Base-by-base conservation (phyloP, 73 alveolate genomes). In the Paramecium octaurelia region DNA sequence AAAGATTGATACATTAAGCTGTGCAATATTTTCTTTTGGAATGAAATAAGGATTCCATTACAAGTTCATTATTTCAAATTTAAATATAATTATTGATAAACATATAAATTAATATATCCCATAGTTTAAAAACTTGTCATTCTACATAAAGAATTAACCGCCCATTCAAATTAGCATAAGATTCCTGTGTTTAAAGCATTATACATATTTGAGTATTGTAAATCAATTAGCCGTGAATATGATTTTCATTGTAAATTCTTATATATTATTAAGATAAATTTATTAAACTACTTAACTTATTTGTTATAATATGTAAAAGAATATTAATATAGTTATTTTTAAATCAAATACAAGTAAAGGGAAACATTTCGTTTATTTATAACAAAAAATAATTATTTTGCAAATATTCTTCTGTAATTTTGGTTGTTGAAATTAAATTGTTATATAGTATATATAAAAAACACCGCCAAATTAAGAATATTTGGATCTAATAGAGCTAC, bases 1-100 rank as follows among this genome's bases (percentile, higher is more conserved):
- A 34, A 14, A 4, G 14, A 54, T 64, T 2, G 29, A 64, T 75
- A 38, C 59, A 75, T 75, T 42, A 4, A 75, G 68, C 23, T 75
- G 21, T 8, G 29, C 18, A 38, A 35, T 14, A 42, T 75, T 75
- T 75, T 29, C 59, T 20, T 75, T 75, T 20, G 34, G 35, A 38
- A 12, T 42, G 88, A 75, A 75, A 75, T 75, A 75, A 24, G 88
- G 88, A 38, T 75, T 75, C 88, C 88, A 75, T 6, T 35, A 75
- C 69, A 75, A 31, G 84, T 64, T 75, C 58, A 75, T 75, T 68
- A 75, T 75, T 75, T 75, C 60, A 42, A 75, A 75, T 75, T 75
- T 75, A 75, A 75, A 75, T 75, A 38, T 38, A 38, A 75, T 35
- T 35, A 38, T 75, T 38, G 60, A 75, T 23, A 68, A 75, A 75